A percentile compares a stretch with the other conserved stretches of the same genome.
These are phyloP conservation scores for Penicillium crustosum DNA, from an alignment of 2,329 filamentous ascomycete species.

Conservation along the genomic window DNA sequence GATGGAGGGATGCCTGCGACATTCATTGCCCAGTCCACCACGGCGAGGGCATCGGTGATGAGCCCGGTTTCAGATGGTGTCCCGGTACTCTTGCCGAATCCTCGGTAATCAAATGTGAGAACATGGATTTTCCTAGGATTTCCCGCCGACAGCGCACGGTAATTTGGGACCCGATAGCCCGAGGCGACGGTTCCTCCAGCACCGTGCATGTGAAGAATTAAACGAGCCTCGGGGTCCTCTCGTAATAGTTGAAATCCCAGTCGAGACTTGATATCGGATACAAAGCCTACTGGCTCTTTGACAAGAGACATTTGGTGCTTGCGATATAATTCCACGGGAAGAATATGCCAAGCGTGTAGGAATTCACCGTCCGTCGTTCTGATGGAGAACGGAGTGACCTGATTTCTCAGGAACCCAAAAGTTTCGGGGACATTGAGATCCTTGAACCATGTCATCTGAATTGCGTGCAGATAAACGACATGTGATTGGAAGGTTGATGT, in stretches of 20 bases:
- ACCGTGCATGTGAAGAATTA: slow-evolving; percentile 4
- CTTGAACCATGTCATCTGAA: slow-evolving; percentile 57
- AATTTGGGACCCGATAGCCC: slow-evolving; percentile 11
- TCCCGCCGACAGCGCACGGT: slow-evolving; percentile 11
- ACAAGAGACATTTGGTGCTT: slow-evolving; percentile 44
- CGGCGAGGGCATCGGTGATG: slow-evolving; percentile 53
- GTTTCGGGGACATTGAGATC: slow-evolving; percentile 51
- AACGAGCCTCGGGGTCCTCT: slow-evolving; percentile 22
- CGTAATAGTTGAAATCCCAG: slow-evolving; percentile 47
- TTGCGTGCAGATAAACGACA: slow-evolving; percentile 56
- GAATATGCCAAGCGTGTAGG: slow-evolving; percentile 53
- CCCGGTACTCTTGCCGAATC: slow-evolving; percentile 57
- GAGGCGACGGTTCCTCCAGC: slow-evolving; percentile 8
- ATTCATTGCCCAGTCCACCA: slow-evolving; percentile 56
- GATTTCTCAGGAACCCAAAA: slow-evolving; percentile 51
- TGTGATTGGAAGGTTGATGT: slow-evolving; percentile 53
- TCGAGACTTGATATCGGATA: slow-evolving; percentile 37
- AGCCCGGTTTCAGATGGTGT: slow-evolving; percentile 57
- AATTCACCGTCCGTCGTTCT: slow-evolving; percentile 42
- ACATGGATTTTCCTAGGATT: slow-evolving; percentile 56
- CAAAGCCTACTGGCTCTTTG: slow-evolving; percentile 39
- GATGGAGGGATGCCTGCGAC: slow-evolving; percentile 54
- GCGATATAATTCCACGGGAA: slow-evolving; percentile 50
- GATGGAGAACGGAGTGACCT: slow-evolving; percentile 52
- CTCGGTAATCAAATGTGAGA: slow-evolving; percentile 52